Conservation (phyloP, 768 basidiomycete genomes). For the Cystobasidium ongulense region DNA sequence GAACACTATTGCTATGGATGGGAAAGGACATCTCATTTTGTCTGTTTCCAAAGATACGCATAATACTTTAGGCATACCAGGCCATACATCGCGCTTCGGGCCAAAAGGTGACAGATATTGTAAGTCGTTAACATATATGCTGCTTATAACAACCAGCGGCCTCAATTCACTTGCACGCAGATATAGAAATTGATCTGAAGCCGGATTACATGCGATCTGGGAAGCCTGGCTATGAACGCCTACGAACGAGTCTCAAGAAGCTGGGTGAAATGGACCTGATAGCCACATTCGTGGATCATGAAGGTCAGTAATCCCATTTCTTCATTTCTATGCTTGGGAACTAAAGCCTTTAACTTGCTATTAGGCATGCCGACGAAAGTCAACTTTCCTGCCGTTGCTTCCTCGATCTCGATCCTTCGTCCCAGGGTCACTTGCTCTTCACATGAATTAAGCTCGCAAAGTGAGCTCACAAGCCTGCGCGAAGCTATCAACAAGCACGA, state of each 20-base stretch:
- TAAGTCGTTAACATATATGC: neutral
- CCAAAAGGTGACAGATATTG: slow-evolving; percentile 1
- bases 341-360: too few relatives aligned
- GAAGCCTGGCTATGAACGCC: slow-evolving; percentile 19
- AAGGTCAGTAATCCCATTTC: too few relatives aligned
- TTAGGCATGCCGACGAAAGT: neutral
- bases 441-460: neutral
- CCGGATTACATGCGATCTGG: slow-evolving; percentile 18
- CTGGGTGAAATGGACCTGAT: slow-evolving; percentile 8
- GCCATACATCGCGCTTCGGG: neutral
- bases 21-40: slow-evolving; percentile 7
- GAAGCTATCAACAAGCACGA: neutral
- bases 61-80: neutral
- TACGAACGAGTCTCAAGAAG: neutral
- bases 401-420: neutral
- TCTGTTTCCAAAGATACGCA: slow-evolving; percentile 12
- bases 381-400: neutral
- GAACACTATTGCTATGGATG: slow-evolving; percentile 9
- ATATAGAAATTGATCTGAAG: slow-evolving; percentile 18
- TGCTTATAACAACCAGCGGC: neutral
- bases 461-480: neutral
- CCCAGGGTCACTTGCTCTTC: neutral
- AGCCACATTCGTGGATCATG: neutral
- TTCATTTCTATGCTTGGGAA: too few relatives aligned
- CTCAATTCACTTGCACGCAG: neutral